A percentile compares a stretch with the other conserved stretches of the same genome.
Conservation (phyloP, 2,329 filamentous ascomycete genomes). For the Penicillium sp. region DNA sequence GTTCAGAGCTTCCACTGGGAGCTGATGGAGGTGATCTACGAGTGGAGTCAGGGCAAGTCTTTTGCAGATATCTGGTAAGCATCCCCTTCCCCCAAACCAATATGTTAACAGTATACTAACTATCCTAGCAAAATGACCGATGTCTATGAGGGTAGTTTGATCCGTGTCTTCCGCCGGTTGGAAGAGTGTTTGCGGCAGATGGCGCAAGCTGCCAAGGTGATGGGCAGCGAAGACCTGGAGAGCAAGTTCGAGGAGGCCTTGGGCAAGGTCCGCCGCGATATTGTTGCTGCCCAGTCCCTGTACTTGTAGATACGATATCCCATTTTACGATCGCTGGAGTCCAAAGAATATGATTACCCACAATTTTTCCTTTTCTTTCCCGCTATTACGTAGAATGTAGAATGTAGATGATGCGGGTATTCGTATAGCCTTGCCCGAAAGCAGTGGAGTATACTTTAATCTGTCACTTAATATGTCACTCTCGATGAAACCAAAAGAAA, state of each 20-base stretch:
- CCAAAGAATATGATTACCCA: constrained; percentile 5
- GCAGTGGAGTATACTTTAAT: not conserved
- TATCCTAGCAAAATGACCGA: constrained; percentile 87
- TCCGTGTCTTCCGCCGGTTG: constrained; percentile 86
- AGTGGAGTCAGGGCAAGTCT: constrained; percentile 80
- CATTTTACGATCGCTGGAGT: constrained; percentile 8
- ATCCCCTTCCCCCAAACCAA: not conserved
- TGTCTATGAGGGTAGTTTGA: constrained; percentile 91
- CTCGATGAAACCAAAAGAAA: not conserved
- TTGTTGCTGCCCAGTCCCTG: constrained; percentile 87
- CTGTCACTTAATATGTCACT: not conserved
- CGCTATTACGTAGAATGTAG: not conserved
- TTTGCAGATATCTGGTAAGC: constrained; percentile 93
- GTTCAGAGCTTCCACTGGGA: constrained; percentile 82
- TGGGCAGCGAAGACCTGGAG: constrained; percentile 91
- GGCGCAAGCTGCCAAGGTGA: constrained; percentile 90
- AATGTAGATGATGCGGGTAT: constrained; percentile 8
- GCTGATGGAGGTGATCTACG: constrained; percentile 90
- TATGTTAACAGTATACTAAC: constrained; percentile 9
- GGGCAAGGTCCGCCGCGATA: constrained; percentile 78
- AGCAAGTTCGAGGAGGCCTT: constrained; percentile 84
- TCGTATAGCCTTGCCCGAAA: constrained; percentile 1
- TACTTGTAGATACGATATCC: constrained; percentile 57
- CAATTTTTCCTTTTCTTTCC: not conserved
- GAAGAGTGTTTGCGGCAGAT: constrained; percentile 93